These are phyloP conservation scores for Lactarius vividus DNA, from an alignment of 768 basidiomycete genomes.

Conservation along the genomic window DNA sequence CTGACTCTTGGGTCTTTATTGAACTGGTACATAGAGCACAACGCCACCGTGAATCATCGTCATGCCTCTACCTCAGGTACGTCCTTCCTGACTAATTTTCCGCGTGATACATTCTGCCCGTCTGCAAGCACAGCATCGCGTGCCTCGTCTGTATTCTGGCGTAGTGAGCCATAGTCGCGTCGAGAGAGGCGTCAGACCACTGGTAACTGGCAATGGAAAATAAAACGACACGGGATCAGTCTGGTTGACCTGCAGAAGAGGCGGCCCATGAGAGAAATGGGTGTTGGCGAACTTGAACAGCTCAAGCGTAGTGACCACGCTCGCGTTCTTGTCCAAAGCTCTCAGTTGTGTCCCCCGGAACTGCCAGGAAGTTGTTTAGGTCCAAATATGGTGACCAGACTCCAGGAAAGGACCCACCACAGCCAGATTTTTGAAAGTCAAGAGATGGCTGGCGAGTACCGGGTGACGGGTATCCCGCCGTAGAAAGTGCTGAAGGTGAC, in stretches of 20 bases:
- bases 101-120: constrained; percentile 22
- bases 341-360: constrained; percentile 1
- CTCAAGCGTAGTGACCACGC: neutral
- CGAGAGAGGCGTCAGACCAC: constrained; percentile 32
- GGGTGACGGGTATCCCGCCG: neutral
- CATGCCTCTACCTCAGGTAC: too few species aligned
- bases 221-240: constrained; percentile 14
- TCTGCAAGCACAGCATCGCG: constrained; percentile 25
- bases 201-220: neutral
- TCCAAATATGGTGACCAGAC: neutral
- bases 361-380: neutral
- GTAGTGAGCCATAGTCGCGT: constrained; percentile 41
- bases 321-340: constrained; percentile 1
- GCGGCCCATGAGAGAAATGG: constrained; percentile 16
- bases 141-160: neutral
- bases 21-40: too few species aligned
- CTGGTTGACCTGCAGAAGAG: constrained; percentile 18
- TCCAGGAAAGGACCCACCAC: neutral
- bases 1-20: too few species aligned
- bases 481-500: neutral
- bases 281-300: neutral
- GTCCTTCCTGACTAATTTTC: neutral
- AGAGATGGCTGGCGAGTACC: constrained; percentile 2
- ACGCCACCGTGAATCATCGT: too few species aligned
- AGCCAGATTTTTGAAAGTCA: neutral